A percentile compares a stretch with the other conserved stretches of the same genome.
These are phyloP conservation scores for Serpula lacrymans DNA, from an alignment of 768 basidiomycete genomes.

Conservation along the genomic window DNA sequence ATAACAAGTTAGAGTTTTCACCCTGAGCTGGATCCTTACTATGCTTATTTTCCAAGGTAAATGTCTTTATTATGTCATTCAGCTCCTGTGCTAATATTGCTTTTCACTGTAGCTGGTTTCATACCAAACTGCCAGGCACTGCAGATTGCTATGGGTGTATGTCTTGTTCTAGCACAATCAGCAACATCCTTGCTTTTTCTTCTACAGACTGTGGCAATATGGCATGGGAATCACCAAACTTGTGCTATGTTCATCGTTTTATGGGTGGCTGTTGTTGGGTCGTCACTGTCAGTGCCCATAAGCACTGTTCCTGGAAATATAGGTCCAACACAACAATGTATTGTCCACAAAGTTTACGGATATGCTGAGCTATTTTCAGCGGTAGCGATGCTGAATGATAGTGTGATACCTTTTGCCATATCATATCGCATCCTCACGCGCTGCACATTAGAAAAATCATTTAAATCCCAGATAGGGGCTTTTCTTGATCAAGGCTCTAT, in stretches of 20 bases:
- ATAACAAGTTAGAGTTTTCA: slow-evolving; percentile 12
- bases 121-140: background rate
- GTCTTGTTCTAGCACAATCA: slow-evolving; percentile 17
- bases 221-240: slow-evolving; percentile 16
- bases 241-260: slow-evolving; percentile 23
- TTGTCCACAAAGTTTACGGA: slow-evolving; percentile 10
- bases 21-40: slow-evolving; percentile 11
- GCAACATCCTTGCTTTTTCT: slow-evolving; percentile 26
- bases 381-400: slow-evolving; percentile 23
- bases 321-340: slow-evolving; percentile 23
- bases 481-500: slow-evolving; percentile 22
- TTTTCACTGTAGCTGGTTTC: background rate
- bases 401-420: slow-evolving; percentile 28
- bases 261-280: slow-evolving; percentile 28
- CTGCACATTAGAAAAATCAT: slow-evolving; percentile 2
- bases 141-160: background rate
- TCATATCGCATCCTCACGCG: slow-evolving; percentile 21
- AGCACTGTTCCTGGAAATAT: slow-evolving; percentile 16
- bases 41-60: slow-evolving; percentile 18
- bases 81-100: background rate
- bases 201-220: slow-evolving; percentile 25
- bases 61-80: background rate
- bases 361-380: slow-evolving; percentile 17
- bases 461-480: slow-evolving; percentile 9
- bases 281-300: slow-evolving; percentile 21